These are phyloP conservation scores for Sporothrix phasma DNA, from an alignment of 2,329 filamentous ascomycete genomes.

Conservation along the genomic window DNA sequence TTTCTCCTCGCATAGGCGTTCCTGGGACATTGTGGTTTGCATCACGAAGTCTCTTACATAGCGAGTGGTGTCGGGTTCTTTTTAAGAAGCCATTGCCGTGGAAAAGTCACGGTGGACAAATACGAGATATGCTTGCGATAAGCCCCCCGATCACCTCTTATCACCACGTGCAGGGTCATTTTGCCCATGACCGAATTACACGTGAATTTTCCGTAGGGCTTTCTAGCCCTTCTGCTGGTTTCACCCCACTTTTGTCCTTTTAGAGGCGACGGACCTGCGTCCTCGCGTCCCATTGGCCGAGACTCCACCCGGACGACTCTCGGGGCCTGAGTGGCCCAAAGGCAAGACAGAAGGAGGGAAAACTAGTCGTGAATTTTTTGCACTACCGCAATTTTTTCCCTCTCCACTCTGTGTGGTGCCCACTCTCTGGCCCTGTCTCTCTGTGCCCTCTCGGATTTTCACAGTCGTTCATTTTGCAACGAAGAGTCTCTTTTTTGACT, in stretches of 20 bases:
- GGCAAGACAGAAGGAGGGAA: background rate
- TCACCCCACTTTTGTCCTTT: background rate
- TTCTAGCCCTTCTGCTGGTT: slow-evolving; percentile 30
- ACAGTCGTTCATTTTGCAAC: background rate
- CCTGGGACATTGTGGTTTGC: background rate
- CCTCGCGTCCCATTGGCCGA: background rate
- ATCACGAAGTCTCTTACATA: background rate
- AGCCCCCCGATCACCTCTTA: background rate
- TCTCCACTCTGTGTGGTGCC: slow-evolving; percentile 2
- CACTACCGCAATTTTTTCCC: slow-evolving; percentile 15
- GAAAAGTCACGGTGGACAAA: background rate
- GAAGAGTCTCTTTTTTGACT: background rate
- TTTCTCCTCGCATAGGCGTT: background rate
- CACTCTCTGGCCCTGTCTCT: background rate
- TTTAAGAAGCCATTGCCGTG: background rate
- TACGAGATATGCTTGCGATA: background rate
- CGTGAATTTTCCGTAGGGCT: slow-evolving; percentile 29
- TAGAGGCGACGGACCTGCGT: background rate
- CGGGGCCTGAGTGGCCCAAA: background rate
- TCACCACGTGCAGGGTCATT: background rate
- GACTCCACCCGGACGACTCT: background rate
- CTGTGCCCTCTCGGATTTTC: slow-evolving; percentile 7
- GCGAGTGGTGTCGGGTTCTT: background rate
- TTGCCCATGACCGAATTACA: slow-evolving; percentile 6
- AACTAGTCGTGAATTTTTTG: slow-evolving; percentile 12